Evolutionary conservation across 176 grass and related monocot genomes (phyloP).

Genomic region (Raddia distichophylla): DNA sequence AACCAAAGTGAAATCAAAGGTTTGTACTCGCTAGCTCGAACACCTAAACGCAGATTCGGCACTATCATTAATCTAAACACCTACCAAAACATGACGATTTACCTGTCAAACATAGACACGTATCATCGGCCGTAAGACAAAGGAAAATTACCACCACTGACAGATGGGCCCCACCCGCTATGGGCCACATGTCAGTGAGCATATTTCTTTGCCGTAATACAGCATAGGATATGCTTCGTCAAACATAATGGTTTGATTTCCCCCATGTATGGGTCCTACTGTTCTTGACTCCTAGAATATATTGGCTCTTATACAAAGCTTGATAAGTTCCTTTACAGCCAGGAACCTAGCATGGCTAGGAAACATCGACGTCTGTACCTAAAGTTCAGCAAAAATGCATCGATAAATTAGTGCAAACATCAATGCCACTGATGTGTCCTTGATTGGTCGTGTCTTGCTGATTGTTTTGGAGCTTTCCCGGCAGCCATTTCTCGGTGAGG

Average conservation of each 20-base stretch:
- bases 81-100: not conserved
- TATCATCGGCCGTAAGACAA: too few species aligned
- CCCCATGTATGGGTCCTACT: not conserved
- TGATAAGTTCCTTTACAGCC: slow-evolving; percentile 10
- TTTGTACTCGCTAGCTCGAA: not conserved
- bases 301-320: not conserved
- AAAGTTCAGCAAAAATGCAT: not conserved
- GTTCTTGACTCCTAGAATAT: not conserved
- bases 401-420: slow-evolving; percentile 21
- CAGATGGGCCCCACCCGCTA: too few species aligned
- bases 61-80: not conserved
- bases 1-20: not conserved
- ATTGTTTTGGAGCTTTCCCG: slow-evolving; percentile 25
- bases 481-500: slow-evolving; percentile 50
- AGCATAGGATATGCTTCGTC: not conserved
- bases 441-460: not conserved
- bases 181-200: too few species aligned
- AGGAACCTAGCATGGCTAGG: not conserved
- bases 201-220: too few species aligned
- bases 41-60: not conserved
- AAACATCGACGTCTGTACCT: slow-evolving; percentile 5
- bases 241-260: not conserved
- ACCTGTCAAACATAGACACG: not conserved
- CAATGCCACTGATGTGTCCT: slow-evolving; percentile 8
- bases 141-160: too few species aligned